Base-by-base conservation (phyloP, 2,329 filamentous ascomycete species). In the Colletotrichum chlorophyti region DNA sequence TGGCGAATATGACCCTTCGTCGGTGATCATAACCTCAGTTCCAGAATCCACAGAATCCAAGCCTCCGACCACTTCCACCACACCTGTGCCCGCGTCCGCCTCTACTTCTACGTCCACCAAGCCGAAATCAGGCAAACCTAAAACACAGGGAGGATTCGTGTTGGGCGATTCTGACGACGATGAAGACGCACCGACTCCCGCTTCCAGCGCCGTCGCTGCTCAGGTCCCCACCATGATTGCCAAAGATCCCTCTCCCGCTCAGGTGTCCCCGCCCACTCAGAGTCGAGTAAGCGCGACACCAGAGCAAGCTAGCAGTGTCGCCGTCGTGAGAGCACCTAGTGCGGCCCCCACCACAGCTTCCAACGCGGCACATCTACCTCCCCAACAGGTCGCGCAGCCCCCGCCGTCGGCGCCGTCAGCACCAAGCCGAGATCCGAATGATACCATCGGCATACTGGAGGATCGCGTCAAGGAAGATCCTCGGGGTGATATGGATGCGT, bases 401-500 rank as follows among this genome's bases (percentile, higher is more conserved):
- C 59, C 66, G 62, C 61, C 59, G 27, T 47, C 68, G 53, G 52
- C 60, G 57, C 34, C 47, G 37, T 29, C 48, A 23, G 38, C 47
- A 31, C 49, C 23, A 12, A 53, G 69, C 59, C 67, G 70, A 68
- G 61, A 70, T 48, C 86, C 89, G 53, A 84, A 89, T 75, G 90
- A 96, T 75, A 85, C 84, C 64, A 82, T 94, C 66, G 87, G 89
- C 57, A 85, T 93, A 58, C 82, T 98, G 69, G 94, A 99, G 78
- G 91, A 95, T 72, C 88, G 94, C 69, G 90, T 98, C 72, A 89
- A 90, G 71, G 91, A 97, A 69, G 95, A 99, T 70, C 91, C 94
- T 14, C 90, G 92, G 67, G 95, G 94, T 69, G 93, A 97, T 67
- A 86, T 95, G 74, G 91, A 95, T 71, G 92, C 94, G 27, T 99